Evolutionary conservation across 495 filamentous ascomycete genomes (phyloP), one percentile per base, ranked within the genome.

Genomic region (Talaromyces stipitatus): DNA sequence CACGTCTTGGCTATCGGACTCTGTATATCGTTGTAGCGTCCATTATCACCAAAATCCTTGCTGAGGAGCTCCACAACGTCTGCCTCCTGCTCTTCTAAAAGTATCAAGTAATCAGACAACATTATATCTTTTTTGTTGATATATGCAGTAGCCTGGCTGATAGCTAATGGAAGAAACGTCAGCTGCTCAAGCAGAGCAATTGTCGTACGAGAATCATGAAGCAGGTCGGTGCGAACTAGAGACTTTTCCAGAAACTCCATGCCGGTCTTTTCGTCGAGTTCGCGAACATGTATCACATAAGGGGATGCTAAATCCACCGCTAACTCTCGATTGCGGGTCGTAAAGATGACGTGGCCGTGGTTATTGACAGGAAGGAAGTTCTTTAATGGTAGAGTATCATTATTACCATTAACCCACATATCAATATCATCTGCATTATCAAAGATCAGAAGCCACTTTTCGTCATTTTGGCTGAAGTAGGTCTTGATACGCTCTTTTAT

Each of bases 1-100:
- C 72, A 80, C 2, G 77, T 82, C 8, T 60, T 65, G 22, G 74
- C 75, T 7, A 80, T 66, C 4, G 77, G 65, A 60, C 78, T 79
- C 53, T 72, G 67, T 18, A 61, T 64, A 7, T 61, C 64, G 5
- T 2, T 4, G 56, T 78, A 74, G 30, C 72, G 60, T 26, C 61
- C 55, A 3, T 66, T 61, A 51, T 76, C 72, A 2, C 62, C 59
- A 55, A 76, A 81, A 26, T 76, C 79, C 61, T 71, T 60, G 55
- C 74, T 79, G 10, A 83, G 60, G 23, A 78, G 54, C 23, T 58
- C 59, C 9, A 68, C 48, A 18, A 61, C 56, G n/a, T 71, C 58
- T 30, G 69, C 24, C 29, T 79, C 66, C 26, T 64, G 65, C 1
- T 68, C 65, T n/a, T 53, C 58, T 7, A 77, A 60, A 5, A 76